These are phyloP conservation scores for Yamadazyma pseudoaaseri DNA, from an alignment of 1,139 yeast species.

Conservation along the genomic window DNA sequence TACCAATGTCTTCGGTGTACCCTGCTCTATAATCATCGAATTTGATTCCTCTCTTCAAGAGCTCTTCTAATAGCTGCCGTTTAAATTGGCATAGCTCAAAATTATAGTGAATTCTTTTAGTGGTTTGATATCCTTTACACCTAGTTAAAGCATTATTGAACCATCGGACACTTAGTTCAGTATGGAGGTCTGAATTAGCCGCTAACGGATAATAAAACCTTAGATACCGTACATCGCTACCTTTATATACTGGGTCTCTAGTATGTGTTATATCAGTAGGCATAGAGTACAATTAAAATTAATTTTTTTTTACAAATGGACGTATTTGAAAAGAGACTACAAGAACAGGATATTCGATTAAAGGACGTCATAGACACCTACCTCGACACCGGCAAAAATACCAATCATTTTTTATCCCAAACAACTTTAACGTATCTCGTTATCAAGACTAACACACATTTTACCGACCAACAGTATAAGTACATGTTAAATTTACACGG, in stretches of 20 bases:
- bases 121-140: not conserved
- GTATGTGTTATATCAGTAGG: not conserved
- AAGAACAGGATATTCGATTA: constrained; percentile 6
- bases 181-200: constrained; percentile 1
- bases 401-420: constrained; percentile 4
- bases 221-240: not conserved
- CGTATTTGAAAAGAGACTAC: constrained; percentile 3
- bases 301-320: constrained; percentile 4
- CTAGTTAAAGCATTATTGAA: not conserved
- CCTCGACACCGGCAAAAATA: constrained; percentile 5
- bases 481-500: constrained; percentile 10
- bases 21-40: constrained; percentile 13
- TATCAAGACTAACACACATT: constrained; percentile 6
- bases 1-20: not conserved
- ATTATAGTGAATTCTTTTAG: not conserved
- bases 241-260: not conserved
- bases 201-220: constrained; percentile 2
- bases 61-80: constrained; percentile 11
- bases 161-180: not conserved
- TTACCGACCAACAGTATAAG: constrained; percentile 12
- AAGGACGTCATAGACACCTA: constrained; percentile 7
- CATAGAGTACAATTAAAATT: not conserved
- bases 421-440: constrained; percentile 14
- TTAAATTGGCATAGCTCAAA: constrained; percentile 6
- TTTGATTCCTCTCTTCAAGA: constrained; percentile 2